phyloP scores from a whole-genome alignment of 106 monocot genomes.

The Xerophyta viscosa region DNA sequence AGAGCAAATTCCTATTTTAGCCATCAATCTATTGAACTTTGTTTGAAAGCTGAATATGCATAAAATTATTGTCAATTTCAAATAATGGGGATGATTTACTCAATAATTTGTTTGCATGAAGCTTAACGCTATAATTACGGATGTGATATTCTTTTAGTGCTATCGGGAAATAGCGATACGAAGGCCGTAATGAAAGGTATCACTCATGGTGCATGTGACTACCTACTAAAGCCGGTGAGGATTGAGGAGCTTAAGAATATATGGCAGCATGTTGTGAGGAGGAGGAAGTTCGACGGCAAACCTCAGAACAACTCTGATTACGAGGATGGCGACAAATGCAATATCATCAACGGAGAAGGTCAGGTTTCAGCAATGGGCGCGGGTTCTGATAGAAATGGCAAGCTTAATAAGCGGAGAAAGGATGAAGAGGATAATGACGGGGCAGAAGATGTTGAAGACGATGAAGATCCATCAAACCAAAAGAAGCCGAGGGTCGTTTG shows the following conservation, averaged over 20 bases:
- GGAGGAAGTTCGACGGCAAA: background rate
- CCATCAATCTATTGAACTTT: background rate
- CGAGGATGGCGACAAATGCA: conserved; percentile 18
- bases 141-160: conserved; percentile 6
- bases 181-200: conserved; percentile 13
- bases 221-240: conserved; percentile 20
- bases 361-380: conserved; percentile 8
- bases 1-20: background rate
- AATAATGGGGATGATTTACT: no score
- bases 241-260: conserved; percentile 12
- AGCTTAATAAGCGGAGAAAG: conserved; percentile 47
- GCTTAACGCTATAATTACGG: background rate
- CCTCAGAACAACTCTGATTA: conserved; percentile 10
- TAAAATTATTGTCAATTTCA: no score
- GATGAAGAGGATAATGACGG: conserved; percentile 47
- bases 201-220: conserved; percentile 19
- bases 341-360: conserved; percentile 18
- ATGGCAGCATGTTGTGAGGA: conserved; percentile 20
- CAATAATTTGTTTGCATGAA: background rate
- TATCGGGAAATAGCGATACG: conserved; percentile 13
- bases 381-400: conserved; percentile 20
- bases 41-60: no score
- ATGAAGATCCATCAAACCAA: conserved; percentile 48
- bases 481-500: conserved; percentile 82
- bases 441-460: conserved; percentile 32